Evolutionary conservation across 1,284 basidiomycete genomes (phyloP).

Genomic region (Ceraceosorus guamensis): DNA sequence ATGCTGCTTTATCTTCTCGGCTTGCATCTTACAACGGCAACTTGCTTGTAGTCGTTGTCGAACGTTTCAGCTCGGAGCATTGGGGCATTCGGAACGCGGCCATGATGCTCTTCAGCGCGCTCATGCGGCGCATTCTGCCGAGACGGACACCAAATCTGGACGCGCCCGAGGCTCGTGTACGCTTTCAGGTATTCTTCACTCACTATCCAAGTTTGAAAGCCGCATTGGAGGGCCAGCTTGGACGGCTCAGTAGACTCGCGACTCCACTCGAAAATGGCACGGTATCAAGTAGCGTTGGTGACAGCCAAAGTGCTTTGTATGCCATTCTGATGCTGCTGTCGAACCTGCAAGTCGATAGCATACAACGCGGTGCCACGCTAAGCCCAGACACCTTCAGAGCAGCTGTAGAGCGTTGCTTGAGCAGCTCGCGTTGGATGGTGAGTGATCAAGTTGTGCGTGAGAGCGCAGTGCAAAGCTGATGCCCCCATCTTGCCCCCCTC

Average conservation of each 20-base stretch:
- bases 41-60: conserved; percentile 42
- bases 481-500: neutral
- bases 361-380: conserved; percentile 1
- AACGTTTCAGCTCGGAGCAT: conserved; percentile 43
- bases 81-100: conserved; percentile 49
- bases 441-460: conserved; percentile 3
- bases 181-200: conserved; percentile 28
- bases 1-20: conserved; percentile 24
- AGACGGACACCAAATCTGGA: conserved; percentile 25
- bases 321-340: conserved; percentile 37
- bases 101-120: conserved; percentile 48
- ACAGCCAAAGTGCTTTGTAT: conserved; percentile 16
- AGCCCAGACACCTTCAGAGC: conserved; percentile 11
- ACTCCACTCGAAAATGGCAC: neutral
- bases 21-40: conserved; percentile 32
- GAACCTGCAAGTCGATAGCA: conserved; percentile 23
- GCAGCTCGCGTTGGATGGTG: conserved; percentile 31
- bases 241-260: neutral
- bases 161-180: conserved; percentile 18
- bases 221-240: conserved; percentile 1
- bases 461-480: no score
- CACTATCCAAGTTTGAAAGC: conserved; percentile 17
- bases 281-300: neutral
- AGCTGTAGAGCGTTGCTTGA: conserved; percentile 19
- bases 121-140: conserved; percentile 42